Percentiles rank a stretch among this genome's conserved stretches.
Evolutionary conservation across 2,329 filamentous ascomycete genomes (phyloP).

Genomic region (Aspergillus versicolor): DNA sequence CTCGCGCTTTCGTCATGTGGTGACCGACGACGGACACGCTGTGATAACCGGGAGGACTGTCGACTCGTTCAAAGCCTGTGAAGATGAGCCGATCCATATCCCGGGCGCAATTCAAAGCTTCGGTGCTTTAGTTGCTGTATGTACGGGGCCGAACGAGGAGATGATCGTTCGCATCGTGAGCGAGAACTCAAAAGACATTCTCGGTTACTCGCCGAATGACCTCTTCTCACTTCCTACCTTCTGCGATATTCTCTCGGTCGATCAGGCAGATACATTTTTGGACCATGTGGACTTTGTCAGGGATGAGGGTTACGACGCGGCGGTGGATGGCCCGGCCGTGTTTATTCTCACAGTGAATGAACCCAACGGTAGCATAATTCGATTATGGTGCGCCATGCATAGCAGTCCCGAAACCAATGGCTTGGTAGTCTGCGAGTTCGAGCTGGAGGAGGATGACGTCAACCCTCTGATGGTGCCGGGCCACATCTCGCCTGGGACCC

Average conservation of each 20-base stretch:
- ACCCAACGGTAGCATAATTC: conserved; percentile 56
- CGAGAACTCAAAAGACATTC: conserved; percentile 73
- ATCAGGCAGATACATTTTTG: conserved; percentile 78
- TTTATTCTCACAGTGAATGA: conserved; percentile 74
- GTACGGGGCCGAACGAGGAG: conserved; percentile 62
- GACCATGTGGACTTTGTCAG: conserved; percentile 87
- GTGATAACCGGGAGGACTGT: conserved; percentile 78
- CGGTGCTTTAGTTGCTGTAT: conserved; percentile 71
- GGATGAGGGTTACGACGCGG: conserved; percentile 75
- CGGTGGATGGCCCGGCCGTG: conserved; percentile 77
- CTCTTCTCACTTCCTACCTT: conserved; percentile 75
- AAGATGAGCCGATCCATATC: conserved; percentile 88
- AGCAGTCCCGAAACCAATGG: conserved; percentile 67
- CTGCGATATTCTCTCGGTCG: conserved; percentile 78
- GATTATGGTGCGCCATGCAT: conserved; percentile 87
- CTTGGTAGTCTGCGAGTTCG: conserved; percentile 82
- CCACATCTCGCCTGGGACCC: conserved; percentile 16
- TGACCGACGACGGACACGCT: conserved; percentile 75
- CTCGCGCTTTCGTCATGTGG: conserved; percentile 73
- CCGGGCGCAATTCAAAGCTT: conserved; percentile 80
- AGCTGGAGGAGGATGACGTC: conserved; percentile 78
- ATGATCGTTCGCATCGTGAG: conserved; percentile 72
- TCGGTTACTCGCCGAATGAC: conserved; percentile 74
- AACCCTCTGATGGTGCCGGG: conserved; percentile 28
- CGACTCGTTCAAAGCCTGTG: conserved; percentile 71